Base-by-base conservation (phyloP, 2,329 filamentous ascomycete species). In the Pyrenochaeta sp. region DNA sequence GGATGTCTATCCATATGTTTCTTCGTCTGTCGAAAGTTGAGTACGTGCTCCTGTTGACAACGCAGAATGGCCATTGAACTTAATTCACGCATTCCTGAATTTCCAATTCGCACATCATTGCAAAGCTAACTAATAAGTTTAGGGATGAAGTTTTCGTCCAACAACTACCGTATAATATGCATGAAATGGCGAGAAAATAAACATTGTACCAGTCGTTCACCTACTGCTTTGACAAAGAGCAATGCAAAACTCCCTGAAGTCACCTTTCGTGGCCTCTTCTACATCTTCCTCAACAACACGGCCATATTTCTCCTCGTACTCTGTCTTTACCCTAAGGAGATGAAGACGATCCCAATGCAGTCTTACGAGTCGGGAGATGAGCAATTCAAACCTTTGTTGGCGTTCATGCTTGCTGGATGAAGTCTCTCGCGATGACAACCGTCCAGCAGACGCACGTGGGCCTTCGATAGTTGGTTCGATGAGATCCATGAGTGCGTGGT, bases 281-380 rank as follows among this genome's bases (percentile, higher is more conserved):
- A 99, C 87, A 37, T 91, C 91, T 40, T 91, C 87, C 69, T 92
- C 87, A 59, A 98, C 82, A 40, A 89, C 85, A 45, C 83, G 79
- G 4, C 85, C 83, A 75, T 97, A 97, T 56, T 92, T 87, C 57
- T 89, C 86, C 51, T 85, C 83, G 76, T 92, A 99, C 58, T 92
- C 90, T 29, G 79, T 78, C 82, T 96, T 96, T 48, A 98, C 86
- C 17, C 85, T 83, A 54, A 87, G 85, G 78, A 98, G 83, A 76
- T 98, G 94, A 59, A 84, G 78, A 4, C 89, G 85, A 69, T 98
- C 93, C 95, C 95, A 98, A 77, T 98, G 95, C 74, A 94, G 87
- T 29, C 95, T 85, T 37, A 97, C 91, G 1, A 98, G 83, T 1
- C 95, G 85, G 2, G 90, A 93, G 60, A 96, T 96, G 45, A 99